Percentiles rank a stretch among this genome's conserved stretches.
Conservation (phyloP, 805 yeast genomes). For the Candida tammaniensis region DNA sequence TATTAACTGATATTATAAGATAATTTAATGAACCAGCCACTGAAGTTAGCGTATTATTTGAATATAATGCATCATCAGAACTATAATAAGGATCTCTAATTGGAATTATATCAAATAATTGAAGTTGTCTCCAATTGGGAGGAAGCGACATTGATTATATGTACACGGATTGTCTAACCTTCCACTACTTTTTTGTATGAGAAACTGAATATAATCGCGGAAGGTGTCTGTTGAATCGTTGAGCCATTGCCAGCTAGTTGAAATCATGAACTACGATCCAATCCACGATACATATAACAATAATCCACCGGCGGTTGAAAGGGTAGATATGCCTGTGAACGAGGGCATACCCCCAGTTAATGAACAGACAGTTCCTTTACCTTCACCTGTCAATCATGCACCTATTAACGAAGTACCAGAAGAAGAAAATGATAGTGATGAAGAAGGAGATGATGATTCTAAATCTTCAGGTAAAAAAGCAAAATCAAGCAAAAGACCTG, state of each 20-base stretch:
- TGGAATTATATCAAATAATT: conserved; percentile 80
- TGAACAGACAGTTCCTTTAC: too few species aligned
- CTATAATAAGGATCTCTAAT: conserved; percentile 78
- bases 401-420: too few species aligned
- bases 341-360: too few species aligned
- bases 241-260: conserved; percentile 1
- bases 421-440: conserved; percentile 13
- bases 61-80: conserved; percentile 62
- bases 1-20: conserved; percentile 58
- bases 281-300: conserved; percentile 35
- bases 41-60: conserved; percentile 72
- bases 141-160: conserved; percentile 16
- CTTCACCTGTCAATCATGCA: too few species aligned
- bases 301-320: background rate
- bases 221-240: background rate
- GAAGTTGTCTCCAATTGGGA: conserved; percentile 58
- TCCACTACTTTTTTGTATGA: background rate
- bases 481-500: conserved; percentile 17
- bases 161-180: too few species aligned
- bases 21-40: conserved; percentile 55
- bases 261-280: conserved; percentile 41
- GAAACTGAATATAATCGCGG: background rate
- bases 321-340: too few species aligned
- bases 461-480: conserved; percentile 12
- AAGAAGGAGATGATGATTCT: conserved; percentile 13